A percentile compares a stretch with the other conserved stretches of the same genome.
These are phyloP conservation scores for Hortiboletus flavorubellus DNA, from an alignment of 768 basidiomycete species.

Conservation along the genomic window DNA sequence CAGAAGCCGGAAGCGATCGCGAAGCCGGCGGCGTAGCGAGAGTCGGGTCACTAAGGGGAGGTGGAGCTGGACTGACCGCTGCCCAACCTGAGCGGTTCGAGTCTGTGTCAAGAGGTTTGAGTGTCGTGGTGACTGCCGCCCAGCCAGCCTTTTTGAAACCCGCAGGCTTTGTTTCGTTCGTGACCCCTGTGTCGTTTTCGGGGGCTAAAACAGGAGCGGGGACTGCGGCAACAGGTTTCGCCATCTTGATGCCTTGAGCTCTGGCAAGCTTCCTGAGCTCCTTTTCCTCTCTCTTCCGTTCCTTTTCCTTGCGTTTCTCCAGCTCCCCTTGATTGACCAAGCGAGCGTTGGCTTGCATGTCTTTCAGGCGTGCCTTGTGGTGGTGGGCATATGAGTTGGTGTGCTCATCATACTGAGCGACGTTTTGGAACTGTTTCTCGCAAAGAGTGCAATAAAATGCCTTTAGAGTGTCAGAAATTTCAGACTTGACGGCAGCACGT, in stretches of 20 bases:
- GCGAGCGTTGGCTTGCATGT: conserved; percentile 76
- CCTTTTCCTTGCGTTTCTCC: conserved; percentile 80
- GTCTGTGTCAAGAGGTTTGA: conserved; percentile 11
- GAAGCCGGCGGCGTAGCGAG: conserved; percentile 15
- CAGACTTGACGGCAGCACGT: conserved; percentile 59
- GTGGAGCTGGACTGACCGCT: conserved; percentile 7
- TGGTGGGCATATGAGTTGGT: conserved; percentile 87
- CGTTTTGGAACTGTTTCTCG: conserved; percentile 84
- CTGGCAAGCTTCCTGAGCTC: conserved; percentile 81
- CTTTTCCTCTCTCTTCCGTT: conserved; percentile 81
- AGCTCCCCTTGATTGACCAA: conserved; percentile 63
- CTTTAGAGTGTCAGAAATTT: conserved; percentile 63
- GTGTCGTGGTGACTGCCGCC: conserved; percentile 35
- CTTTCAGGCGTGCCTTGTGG: conserved; percentile 76
- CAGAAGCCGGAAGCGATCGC: conserved; percentile 13
- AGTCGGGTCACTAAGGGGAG: conserved; percentile 11
- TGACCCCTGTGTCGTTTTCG: conserved; percentile 14
- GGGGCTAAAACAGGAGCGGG: conserved; percentile 15
- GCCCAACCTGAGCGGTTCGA: conserved; percentile 17
- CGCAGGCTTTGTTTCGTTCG: conserved; percentile 20
- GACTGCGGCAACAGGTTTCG: conserved; percentile 28
- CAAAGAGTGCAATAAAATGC: conserved; percentile 82
- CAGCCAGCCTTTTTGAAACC: conserved; percentile 48
- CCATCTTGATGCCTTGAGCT: conserved; percentile 73
- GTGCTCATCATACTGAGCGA: conserved; percentile 86